Evolutionary conservation across 176 grass and related monocot species (phyloP), one percentile per base, ranked within the genome.

Genomic region (Triticum urartu): DNA sequence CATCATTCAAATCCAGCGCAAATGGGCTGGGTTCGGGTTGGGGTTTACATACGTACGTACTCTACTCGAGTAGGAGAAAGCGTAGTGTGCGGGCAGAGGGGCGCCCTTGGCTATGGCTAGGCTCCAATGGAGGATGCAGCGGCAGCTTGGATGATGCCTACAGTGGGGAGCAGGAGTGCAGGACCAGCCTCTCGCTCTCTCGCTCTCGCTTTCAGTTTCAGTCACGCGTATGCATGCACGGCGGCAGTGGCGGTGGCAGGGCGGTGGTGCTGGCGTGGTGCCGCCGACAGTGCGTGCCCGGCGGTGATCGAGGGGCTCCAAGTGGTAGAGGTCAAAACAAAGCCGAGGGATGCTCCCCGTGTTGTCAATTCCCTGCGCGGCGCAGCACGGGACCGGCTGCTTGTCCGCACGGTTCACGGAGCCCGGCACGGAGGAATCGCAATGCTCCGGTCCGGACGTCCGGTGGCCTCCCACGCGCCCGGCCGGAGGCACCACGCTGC

Each of bases 291-390:
- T 62, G 82, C 24, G 68, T 34, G 58, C 25, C 34, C 24, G 14
- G 74, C 64, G 48, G 43, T 56, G 30, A 43, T 64, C 17, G 68
- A 22, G 39, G 76, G 7, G 50, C 50, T 54, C 50, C 50, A 54
- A 54, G 50, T 18, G 64, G 70, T 64, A 84, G 36, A 38, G 47
- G 35, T 71, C 15, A 43, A 72, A 77, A 80, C 76, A 86, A 86
- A 80, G 54, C 36, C 36, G 30, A 52, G 4, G 24, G 72, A 26
- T 75, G 72, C 25, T 42, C 7, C 36, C 67, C 54, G 85, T 80
- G 52, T 38, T 87, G 77, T 87, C 85, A 21, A 73, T 87, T 74
- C 39, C 11, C 43, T 47, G 43, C 43, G 76, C 75, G 4, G 22
- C 50, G 0, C 35, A 11, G 20, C 75, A 28, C 22, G 40, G 48